A percentile compares a stretch with the other conserved stretches of the same genome.
phyloP scores from a whole-genome alignment of 345 rosid genomes.

The Sapria himalayana region DNA sequence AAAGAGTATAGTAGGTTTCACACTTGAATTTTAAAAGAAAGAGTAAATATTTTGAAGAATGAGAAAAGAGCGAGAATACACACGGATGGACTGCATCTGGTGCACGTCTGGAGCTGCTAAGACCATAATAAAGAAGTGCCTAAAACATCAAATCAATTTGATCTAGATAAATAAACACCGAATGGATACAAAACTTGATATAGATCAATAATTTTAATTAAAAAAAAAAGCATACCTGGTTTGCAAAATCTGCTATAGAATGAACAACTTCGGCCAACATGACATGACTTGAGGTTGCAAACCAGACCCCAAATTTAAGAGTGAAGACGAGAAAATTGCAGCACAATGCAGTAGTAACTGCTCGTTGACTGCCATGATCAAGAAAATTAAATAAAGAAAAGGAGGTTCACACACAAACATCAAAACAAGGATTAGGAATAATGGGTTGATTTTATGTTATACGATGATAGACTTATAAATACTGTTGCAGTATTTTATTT shows the following conservation, averaged over 20 bases:
- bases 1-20: no score
- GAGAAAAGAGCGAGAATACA: conserved; percentile 13
- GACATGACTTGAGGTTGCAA: conserved; percentile 81
- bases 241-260: conserved; percentile 88
- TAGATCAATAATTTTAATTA: neutral
- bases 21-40: no score
- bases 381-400: conserved; percentile 9
- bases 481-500: no score
- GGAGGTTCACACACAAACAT: neutral
- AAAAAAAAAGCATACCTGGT: conserved; percentile 37
- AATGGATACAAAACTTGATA: neutral
- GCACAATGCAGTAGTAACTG: conserved; percentile 92
- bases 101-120: conserved; percentile 93
- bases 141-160: conserved; percentile 19
- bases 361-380: conserved; percentile 62
- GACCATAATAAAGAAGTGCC: conserved; percentile 94
- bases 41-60: neutral
- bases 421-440: neutral
- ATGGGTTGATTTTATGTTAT: no score
- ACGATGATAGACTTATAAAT: no score
- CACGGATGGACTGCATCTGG: conserved; percentile 98
- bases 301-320: conserved; percentile 88
- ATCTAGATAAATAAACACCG: conserved; percentile 5
- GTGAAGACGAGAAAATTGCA: conserved; percentile 93
- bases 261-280: conserved; percentile 91